These are phyloP conservation scores for Brassica nigra DNA, from an alignment of 345 rosid species.

Conservation along the genomic window DNA sequence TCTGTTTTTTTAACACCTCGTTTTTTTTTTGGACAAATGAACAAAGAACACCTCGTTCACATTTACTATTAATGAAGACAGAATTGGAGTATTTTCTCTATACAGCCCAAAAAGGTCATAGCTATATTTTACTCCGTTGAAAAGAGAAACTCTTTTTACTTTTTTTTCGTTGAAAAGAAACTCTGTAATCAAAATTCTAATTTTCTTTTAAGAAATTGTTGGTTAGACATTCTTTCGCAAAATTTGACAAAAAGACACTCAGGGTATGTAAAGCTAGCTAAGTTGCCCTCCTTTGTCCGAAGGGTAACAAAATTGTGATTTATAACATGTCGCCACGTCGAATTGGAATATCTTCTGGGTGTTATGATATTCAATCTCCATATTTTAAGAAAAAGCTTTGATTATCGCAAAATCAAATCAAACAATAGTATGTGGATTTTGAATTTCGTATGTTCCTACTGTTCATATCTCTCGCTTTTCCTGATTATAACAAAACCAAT, in stretches of 20 bases:
- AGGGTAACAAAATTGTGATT: slow-evolving; percentile 23
- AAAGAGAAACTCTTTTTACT: not conserved
- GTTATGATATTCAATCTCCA: not conserved
- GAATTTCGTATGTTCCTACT: not conserved
- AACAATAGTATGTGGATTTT: not conserved
- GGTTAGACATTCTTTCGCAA: slow-evolving; percentile 34
- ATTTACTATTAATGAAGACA: not conserved
- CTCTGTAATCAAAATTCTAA: slow-evolving; percentile 21
- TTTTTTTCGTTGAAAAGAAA: slow-evolving; percentile 19
- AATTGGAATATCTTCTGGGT: not conserved
- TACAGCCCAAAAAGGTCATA: slow-evolving; percentile 28
- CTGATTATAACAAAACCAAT: not conserved
- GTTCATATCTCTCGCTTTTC: not conserved
- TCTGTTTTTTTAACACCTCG: too few species aligned
- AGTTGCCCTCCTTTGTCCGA: slow-evolving; percentile 32
- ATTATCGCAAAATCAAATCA: not conserved
- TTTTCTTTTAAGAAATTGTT: not conserved
- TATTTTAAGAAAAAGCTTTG: not conserved
- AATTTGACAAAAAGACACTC: slow-evolving; percentile 37
- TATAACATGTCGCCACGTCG: not conserved
- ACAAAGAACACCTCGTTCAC: not conserved
- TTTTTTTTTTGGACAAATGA: too few species aligned
- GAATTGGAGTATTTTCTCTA: slow-evolving; percentile 28
- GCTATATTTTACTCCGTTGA: slow-evolving; percentile 28
- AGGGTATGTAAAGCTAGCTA: slow-evolving; percentile 33